Conservation (phyloP, 352 stramenopile species). For the Halophytophthora polymorphica region DNA sequence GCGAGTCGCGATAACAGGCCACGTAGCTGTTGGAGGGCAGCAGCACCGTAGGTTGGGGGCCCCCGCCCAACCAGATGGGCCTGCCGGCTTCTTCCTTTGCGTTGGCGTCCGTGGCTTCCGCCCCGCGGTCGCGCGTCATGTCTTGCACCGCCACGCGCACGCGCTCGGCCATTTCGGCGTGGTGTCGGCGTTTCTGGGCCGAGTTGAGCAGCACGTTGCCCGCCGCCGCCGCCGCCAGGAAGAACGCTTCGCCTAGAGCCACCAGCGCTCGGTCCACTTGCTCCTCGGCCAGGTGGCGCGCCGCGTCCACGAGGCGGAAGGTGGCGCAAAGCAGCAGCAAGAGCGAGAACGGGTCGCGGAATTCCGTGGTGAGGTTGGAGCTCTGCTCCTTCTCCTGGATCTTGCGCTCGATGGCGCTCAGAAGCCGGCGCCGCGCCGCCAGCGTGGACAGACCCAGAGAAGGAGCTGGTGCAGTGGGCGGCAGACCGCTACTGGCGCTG, state of each 20-base stretch:
- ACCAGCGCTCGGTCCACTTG: conserved; percentile 19
- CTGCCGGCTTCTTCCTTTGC: conserved; percentile 1
- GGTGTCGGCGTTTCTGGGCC: conserved; percentile 62
- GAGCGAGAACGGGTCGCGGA: conserved; percentile 68
- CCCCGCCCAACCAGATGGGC: conserved; percentile 22
- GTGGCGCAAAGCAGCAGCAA: conserved; percentile 61
- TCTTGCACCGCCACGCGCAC: conserved; percentile 65
- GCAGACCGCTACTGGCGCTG: neutral
- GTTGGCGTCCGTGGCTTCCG: conserved; percentile 5
- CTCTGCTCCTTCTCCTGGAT: conserved; percentile 69
- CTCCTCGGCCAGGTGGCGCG: conserved; percentile 24
- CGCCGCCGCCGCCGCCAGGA: conserved; percentile 53
- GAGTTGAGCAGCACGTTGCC: conserved; percentile 66
- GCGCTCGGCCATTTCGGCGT: conserved; percentile 76
- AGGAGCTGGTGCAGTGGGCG: conserved; percentile 3
- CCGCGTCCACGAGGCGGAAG: conserved; percentile 59
- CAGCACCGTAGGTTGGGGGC: conserved; percentile 40
- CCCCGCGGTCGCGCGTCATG: conserved; percentile 28
- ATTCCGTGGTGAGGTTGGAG: conserved; percentile 61
- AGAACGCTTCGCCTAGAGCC: conserved; percentile 49
- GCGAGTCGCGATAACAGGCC: conserved; percentile 72
- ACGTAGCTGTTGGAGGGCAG: conserved; percentile 78
- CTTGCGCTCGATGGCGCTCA: conserved; percentile 67
- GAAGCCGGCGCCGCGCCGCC: conserved; percentile 45
- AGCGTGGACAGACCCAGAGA: conserved; percentile 51